Evolutionary conservation across 179 eudicot species (phyloP), one percentile per base, ranked within the genome.

Genomic region (Carnegiea gigantea): DNA sequence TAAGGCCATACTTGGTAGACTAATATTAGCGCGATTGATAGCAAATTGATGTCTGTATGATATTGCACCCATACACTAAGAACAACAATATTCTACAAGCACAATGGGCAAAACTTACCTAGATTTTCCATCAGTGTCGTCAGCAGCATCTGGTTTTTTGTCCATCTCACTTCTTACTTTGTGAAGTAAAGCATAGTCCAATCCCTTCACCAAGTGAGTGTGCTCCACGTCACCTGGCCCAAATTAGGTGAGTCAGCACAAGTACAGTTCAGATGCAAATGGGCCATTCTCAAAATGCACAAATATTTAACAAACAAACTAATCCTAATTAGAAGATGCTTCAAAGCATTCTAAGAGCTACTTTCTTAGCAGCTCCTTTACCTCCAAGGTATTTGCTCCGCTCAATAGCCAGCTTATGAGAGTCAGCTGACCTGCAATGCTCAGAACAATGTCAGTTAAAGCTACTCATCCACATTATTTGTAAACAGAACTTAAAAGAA

Each of bases 381-480:
- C 98, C 99, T 94, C 99, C 99, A 87, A 95, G 99, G 80, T 95
- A 95, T 86, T 95, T 95, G 91, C 99, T 95, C 93, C 93, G 93
- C 90, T 95, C 99, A 72, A 95, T 95, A 59, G 99, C 95, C 75
- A 94, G 82, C 92, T 92, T 95, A 72, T 93, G 93, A 5, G 94
- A 93, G 75, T 95, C 99, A 68, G 97, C 95, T 44, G 95, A 68
- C 85, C 87, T 85, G 77, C 76, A 60, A 74, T 64, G 26, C 65
- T 36, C 80, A 28, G 77, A 81, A 70, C 11, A 21, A 20, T 21
- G 70, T 15, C 46, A 51, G 44, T 82, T 70, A 82, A 77, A 28
- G 83, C 89, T 88, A 60, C 78, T 43, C 68, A 76, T 48, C 76
- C 71, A 49, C 24, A 51, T 20, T 33, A 40, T 3, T 77, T 44